These are phyloP conservation scores for Rosa hybrid DNA, from an alignment of 331 rosid genomes.

Conservation along the genomic window DNA sequence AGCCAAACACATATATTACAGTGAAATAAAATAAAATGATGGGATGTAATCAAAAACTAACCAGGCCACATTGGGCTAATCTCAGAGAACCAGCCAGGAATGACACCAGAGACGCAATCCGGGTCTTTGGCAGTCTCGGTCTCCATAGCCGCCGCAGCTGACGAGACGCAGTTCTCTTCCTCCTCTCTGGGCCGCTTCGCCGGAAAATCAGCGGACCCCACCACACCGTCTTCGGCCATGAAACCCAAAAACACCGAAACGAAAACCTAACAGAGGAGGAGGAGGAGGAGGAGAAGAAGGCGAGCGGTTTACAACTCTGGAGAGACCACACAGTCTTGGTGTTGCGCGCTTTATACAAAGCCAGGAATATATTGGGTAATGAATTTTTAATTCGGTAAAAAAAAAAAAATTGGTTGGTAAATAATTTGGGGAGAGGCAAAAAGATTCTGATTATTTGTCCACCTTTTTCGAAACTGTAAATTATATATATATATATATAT, in stretches of 20 bases:
- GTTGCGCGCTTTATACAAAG: conserved; percentile 27
- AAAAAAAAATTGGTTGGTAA: not conserved
- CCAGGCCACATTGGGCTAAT: conserved; percentile 99
- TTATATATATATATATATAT: not conserved
- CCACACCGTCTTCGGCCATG: conserved; percentile 49
- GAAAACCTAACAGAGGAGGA: not conserved
- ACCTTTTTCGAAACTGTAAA: not conserved
- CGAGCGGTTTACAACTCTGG: conserved; percentile 3
- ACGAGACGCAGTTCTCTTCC: conserved; percentile 35
- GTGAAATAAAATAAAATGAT: not conserved
- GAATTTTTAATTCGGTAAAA: not conserved
- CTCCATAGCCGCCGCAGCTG: conserved; percentile 42
- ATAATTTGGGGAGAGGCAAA: not conserved
- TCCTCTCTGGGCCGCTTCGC: conserved; percentile 70
- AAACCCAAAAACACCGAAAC: not conserved
- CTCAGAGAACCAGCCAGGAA: conserved; percentile 99
- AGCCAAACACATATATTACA: not conserved
- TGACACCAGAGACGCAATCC: conserved; percentile 56
- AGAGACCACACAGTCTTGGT: conserved; percentile 31
- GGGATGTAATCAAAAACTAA: conserved; percentile 31
- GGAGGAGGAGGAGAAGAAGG: not conserved
- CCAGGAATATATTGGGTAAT: not conserved
- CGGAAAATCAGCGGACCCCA: conserved; percentile 44
- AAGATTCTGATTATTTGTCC: not conserved
- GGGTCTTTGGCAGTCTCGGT: conserved; percentile 33